phyloP scores from a whole-genome alignment of 1,139 yeast genomes.

The Suhomyces coccinellae region DNA sequence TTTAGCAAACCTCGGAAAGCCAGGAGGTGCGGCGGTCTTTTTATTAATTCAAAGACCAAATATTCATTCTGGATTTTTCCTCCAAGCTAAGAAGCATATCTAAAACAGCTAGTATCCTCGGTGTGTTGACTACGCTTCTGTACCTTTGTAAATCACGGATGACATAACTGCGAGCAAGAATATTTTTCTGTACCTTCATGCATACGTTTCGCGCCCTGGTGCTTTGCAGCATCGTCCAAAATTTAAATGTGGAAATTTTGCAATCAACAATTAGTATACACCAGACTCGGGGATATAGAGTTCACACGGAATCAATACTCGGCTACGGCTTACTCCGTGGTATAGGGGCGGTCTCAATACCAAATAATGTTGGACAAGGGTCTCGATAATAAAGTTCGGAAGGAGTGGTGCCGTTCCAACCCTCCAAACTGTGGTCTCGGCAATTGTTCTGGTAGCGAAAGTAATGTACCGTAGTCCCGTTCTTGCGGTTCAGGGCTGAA shows the following conservation, averaged over 20 bases:
- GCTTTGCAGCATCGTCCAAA: neutral
- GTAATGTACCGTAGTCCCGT: no score
- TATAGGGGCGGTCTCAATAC: neutral
- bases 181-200: neutral
- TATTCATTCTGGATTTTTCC: no score
- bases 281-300: neutral
- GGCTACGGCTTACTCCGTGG: neutral
- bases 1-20: no score
- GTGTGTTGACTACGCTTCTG: no score
- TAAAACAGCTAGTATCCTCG: no score
- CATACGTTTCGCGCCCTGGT: neutral
- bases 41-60: no score
- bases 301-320: neutral
- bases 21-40: no score
- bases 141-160: no score
- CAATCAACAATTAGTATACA: neutral
- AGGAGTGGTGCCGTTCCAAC: neutral
- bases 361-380: neutral
- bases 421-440: neutral
- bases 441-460: neutral
- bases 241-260: neutral
- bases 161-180: neutral
- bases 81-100: no score
- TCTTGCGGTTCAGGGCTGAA: no score
- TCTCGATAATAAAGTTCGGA: neutral